Base-by-base conservation (phyloP, 441 rosid genomes). In the Arabidopsis hybrid region DNA sequence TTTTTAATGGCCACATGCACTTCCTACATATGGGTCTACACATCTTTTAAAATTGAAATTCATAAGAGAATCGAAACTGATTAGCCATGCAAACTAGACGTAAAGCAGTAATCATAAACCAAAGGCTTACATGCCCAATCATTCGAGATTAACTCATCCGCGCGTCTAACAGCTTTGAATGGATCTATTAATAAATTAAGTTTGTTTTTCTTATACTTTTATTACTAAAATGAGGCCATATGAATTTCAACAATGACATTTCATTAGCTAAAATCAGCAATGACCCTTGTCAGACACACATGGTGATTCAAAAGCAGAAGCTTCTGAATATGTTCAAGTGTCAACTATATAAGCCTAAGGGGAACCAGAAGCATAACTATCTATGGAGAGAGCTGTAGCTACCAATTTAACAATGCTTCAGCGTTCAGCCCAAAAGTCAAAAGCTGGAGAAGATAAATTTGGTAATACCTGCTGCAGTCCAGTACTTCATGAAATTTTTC, bases 401-500 rank as follows among this genome's bases (percentile, higher is more conserved):
- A 62, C 55, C 59, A 76, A 69, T 9, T 57, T 16, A 45, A 46
- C 52, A 69, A 45, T 26, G 43, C 26, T 39, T 75, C 35, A 46
- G 16, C 57, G 16, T 21, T 21, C 26, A 21, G 26, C 26, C 26
- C 31, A 63, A 36, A 6, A 46, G 16, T 13, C 14, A 40, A 70
- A 51, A n/a, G 35, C 45, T 49, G n/a, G 35, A 43, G 38, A 60
- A 49, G 56, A 58, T 14, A 35, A 21, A 65, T 35, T 4, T 89
- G 73, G 74, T 60, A 64, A 73, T 77, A 68, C 88, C 90, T 75
- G 97, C 96, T 11, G 91, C 83, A 36, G 87, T 82, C 97, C 99
- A 95, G 55, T 89, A 89, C 84, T 93, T 95, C 95, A 91, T 86
- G 81, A 93, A 95, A 79, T 87, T 95, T 83, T 95, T 93, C 93